These are phyloP conservation scores for Abelmoschus esculentus DNA, from an alignment of 345 rosid genomes.

Conservation along the genomic window DNA sequence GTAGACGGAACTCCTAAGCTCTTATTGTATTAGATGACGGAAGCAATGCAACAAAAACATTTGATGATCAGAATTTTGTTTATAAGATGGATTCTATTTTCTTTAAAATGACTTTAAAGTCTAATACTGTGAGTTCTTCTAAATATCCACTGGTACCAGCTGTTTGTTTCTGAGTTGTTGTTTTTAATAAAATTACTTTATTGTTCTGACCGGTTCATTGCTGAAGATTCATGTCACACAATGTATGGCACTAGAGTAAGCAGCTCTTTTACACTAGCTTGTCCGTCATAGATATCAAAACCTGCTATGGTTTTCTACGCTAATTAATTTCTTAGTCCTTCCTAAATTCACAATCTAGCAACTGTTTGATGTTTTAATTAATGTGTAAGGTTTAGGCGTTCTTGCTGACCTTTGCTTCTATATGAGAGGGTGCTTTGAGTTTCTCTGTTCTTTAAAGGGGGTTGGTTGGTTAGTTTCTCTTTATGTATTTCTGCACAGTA, in stretches of 20 bases:
- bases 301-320: not conserved
- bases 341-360: not conserved
- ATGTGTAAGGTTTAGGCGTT: not conserved
- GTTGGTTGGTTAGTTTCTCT: not conserved
- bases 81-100: not conserved
- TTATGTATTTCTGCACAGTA: not conserved
- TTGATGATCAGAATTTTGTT: not conserved
- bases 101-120: not conserved
- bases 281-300: not conserved
- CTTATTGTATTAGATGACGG: not conserved
- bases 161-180: not conserved
- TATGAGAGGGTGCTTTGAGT: not conserved
- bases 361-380: not conserved
- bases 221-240: not conserved
- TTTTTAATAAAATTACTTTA: not conserved
- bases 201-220: not conserved
- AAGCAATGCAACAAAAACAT: not conserved
- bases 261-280: not conserved
- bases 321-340: not conserved
- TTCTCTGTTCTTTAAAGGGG: not conserved
- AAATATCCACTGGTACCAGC: too few species aligned
- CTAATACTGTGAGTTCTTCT: not conserved
- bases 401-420: not conserved
- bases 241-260: not conserved
- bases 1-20: not conserved